Evolutionary conservation across 495 filamentous ascomycete species (phyloP), one percentile per base, ranked within the genome.

Genomic region (Lasiosphaeria hispida): DNA sequence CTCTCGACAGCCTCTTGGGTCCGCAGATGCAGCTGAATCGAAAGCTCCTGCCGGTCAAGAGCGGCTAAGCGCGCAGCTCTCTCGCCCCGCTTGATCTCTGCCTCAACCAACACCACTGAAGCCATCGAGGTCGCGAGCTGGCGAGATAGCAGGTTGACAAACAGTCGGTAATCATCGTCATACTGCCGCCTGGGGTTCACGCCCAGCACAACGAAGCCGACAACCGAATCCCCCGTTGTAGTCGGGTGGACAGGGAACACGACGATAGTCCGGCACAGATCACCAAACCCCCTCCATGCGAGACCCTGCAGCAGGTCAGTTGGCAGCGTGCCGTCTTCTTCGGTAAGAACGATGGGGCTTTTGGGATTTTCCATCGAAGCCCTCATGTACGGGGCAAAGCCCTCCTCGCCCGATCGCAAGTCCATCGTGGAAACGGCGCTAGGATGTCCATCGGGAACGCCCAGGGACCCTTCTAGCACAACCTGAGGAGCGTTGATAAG

Each of bases 221-320:
- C 76, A 3, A 80, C 74, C 4, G 75, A 76, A 37, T 83, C 78
- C 10, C 83, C 83, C 3, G 81, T 83, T 9, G 81, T 87, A 13
- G 85, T 88, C 1, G 86, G 83, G 60, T 87, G 84, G 34, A 90
- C 83, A 0, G 87, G 85, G 63, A 87, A 89, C 17, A 88, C 76
- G 17, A 90, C 85, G 34, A 84, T 80, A 3, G 85, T 81, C n/a
- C 73, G 74, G 61, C 83, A 85, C 0, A 79, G 76, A 55, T 88
- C 85, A 2, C 82, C 81, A 55, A 84, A 86, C 1, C 87, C 87
- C 52, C 82, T 77, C 79, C 80, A 86, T 35, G 83, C 69, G 19
- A 90, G 68, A 0, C 83, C 85, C 37, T 84, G 69, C 55, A 90
- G 71, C 33, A 88, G 67, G n/a, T 75, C 71, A 4, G 66, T 55